phyloP scores from a whole-genome alignment of 2,329 filamentous ascomycete genomes.

The Cladophialophora chaetospira region DNA sequence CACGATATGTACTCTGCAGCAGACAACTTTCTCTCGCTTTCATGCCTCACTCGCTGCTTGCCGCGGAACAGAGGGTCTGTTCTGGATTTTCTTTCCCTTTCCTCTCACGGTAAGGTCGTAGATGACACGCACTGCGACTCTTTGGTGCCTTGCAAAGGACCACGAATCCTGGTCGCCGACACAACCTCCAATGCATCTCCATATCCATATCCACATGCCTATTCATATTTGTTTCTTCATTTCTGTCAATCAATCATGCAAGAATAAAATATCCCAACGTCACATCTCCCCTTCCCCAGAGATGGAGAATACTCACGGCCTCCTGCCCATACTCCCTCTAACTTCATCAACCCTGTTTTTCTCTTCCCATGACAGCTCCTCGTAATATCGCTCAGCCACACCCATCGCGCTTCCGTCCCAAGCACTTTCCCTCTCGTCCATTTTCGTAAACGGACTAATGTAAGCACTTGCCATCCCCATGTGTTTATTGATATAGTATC shows the following conservation, averaged over 20 bases:
- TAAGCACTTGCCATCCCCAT: conserved; percentile 29
- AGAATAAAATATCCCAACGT: not conserved
- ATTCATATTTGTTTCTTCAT: not conserved
- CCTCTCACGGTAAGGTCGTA: no score
- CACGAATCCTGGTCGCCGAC: no score
- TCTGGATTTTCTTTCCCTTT: no score
- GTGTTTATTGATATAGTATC: conserved; percentile 32
- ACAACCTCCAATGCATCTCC: not conserved
- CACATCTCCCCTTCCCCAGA: not conserved
- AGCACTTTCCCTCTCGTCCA: not conserved
- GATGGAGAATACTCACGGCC: not conserved
- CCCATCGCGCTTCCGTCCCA: not conserved
- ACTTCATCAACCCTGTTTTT: not conserved
- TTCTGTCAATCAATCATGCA: not conserved
- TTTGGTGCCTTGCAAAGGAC: no score
- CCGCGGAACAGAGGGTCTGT: no score
- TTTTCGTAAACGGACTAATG: conserved; percentile 25
- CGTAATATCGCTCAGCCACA: not conserved
- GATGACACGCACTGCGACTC: no score
- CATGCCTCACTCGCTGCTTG: no score
- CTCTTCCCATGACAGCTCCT: not conserved
- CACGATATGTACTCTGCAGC: no score
- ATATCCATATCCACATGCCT: not conserved
- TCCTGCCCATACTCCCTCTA: not conserved
- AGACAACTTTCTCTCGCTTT: no score